A percentile compares a stretch with the other conserved stretches of the same genome.
Evolutionary conservation across 2,329 filamentous ascomycete genomes (phyloP).

Genomic region (Paecilomyces niveus): DNA sequence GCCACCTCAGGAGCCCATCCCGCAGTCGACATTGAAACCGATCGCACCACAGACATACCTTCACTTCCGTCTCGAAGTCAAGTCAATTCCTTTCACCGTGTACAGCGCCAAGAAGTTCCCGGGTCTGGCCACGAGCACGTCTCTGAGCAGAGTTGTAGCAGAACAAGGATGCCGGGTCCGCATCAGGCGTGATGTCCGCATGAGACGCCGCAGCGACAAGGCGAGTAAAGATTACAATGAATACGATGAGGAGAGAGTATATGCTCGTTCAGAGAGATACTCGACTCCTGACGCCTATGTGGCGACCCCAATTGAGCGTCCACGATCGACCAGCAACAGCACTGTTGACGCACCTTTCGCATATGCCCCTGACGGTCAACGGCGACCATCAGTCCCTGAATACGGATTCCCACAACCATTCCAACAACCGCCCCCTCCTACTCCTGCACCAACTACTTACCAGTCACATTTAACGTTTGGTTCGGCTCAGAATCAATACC

Average conservation of each 20-base stretch:
- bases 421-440: conserved; percentile 30
- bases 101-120: conserved; percentile 99
- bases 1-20: conserved; percentile 22
- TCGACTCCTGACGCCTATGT: conserved; percentile 44
- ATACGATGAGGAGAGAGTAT: conserved; percentile 49
- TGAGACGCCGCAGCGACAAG: conserved; percentile 77
- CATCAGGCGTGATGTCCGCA: conserved; percentile 87
- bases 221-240: conserved; percentile 60
- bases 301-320: conserved; percentile 43
- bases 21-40: conserved; percentile 26
- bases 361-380: conserved; percentile 36
- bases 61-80: conserved; percentile 82
- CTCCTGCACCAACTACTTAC: conserved; percentile 15
- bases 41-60: conserved; percentile 53
- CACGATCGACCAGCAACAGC: conserved; percentile 55
- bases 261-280: conserved; percentile 43
- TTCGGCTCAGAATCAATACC: conserved; percentile 34
- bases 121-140: conserved; percentile 81
- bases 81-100: conserved; percentile 78
- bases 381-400: conserved; percentile 45
- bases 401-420: conserved; percentile 30
- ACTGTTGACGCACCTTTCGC: conserved; percentile 42
- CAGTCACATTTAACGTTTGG: conserved; percentile 38
- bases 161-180: conserved; percentile 96
- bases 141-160: conserved; percentile 80